Evolutionary conservation across 768 basidiomycete genomes (phyloP).

Genomic region (Termitomyces eurrhizus): DNA sequence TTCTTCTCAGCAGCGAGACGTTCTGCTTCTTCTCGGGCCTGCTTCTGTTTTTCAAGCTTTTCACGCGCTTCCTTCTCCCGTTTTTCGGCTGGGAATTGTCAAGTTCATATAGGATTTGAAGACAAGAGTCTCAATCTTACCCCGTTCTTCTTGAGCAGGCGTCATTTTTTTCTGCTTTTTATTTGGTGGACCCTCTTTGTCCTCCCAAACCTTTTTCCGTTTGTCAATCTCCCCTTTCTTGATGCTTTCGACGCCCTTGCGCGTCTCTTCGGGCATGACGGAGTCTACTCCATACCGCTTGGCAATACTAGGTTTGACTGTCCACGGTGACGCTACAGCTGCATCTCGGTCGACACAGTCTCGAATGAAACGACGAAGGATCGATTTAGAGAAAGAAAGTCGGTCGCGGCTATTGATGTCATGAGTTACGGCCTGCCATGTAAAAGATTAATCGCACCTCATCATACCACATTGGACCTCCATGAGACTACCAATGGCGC

Average conservation of each 20-base stretch:
- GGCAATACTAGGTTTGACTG: conserved; percentile 83
- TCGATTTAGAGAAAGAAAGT: conserved; percentile 93
- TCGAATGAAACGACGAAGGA: conserved; percentile 92
- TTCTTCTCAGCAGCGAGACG: conserved; percentile 73
- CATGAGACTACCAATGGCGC: conserved; percentile 73
- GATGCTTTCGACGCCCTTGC: conserved; percentile 71
- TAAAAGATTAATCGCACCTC: conserved; percentile 49
- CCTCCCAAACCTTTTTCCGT: conserved; percentile 87
- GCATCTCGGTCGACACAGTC: conserved; percentile 94
- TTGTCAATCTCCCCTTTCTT: conserved; percentile 91
- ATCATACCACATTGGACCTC: conserved; percentile 79
- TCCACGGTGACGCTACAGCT: conserved; percentile 94
- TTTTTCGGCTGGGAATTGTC: conserved; percentile 45
- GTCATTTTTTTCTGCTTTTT: conserved; percentile 83
- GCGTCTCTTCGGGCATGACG: conserved; percentile 82
- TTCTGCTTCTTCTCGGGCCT: conserved; percentile 68
- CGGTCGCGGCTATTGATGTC: conserved; percentile 76
- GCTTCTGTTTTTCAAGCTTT: conserved; percentile 61
- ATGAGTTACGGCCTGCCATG: background rate
- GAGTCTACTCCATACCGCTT: conserved; percentile 80
- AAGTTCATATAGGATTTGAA: conserved; percentile 19
- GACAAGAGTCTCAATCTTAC: conserved; percentile 31
- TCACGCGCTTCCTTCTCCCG: conserved; percentile 68
- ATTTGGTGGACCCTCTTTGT: conserved; percentile 76
- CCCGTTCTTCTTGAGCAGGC: conserved; percentile 70